These are phyloP conservation scores for Leccinum griseonigrum DNA, from an alignment of 1,284 basidiomycete genomes.

Conservation along the genomic window DNA sequence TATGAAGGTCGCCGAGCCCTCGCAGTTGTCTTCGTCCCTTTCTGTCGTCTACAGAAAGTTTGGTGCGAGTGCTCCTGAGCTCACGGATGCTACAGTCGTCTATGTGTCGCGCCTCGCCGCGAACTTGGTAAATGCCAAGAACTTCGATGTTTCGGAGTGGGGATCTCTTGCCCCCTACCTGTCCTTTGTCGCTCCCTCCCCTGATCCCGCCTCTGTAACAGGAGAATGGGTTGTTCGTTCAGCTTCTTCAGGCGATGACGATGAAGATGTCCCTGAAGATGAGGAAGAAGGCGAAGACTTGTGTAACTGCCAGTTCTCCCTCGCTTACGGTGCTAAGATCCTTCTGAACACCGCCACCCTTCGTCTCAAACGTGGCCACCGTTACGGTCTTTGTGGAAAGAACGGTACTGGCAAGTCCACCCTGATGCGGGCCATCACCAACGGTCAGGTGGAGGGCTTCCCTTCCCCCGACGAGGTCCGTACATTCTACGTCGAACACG, in stretches of 20 bases:
- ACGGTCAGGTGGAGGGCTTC: conserved; percentile 97
- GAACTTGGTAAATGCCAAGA: conserved; percentile 86
- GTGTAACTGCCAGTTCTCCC: conserved; percentile 97
- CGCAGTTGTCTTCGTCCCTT: conserved; percentile 65
- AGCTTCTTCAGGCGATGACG: conserved; percentile 75
- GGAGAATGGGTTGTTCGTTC: conserved; percentile 89
- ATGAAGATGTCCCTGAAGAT: conserved; percentile 73
- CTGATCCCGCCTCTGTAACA: conserved; percentile 68
- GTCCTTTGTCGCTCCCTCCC: conserved; percentile 60
- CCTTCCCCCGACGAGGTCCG: conserved; percentile 94
- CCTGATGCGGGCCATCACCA: conserved; percentile 95
- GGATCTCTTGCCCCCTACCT: conserved; percentile 80
- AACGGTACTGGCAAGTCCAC: conserved; percentile 99
- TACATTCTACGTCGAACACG: conserved; percentile 99
- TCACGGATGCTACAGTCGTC: conserved; percentile 58
- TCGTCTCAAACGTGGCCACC: conserved; percentile 97
- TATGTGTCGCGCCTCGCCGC: conserved; percentile 82
- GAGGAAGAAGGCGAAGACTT: conserved; percentile 96
- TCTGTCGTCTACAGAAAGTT: conserved; percentile 83
- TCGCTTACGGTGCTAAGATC: conserved; percentile 99
- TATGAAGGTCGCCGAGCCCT: conserved; percentile 71
- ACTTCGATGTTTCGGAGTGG: conserved; percentile 91
- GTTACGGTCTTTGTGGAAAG: conserved; percentile 97
- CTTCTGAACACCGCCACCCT: conserved; percentile 94
- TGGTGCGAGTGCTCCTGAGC: conserved; percentile 56